A percentile compares a stretch with the other conserved stretches of the same genome.
Evolutionary conservation across 805 yeast genomes (phyloP).

Genomic region (Wickerhamiella parazyma): DNA sequence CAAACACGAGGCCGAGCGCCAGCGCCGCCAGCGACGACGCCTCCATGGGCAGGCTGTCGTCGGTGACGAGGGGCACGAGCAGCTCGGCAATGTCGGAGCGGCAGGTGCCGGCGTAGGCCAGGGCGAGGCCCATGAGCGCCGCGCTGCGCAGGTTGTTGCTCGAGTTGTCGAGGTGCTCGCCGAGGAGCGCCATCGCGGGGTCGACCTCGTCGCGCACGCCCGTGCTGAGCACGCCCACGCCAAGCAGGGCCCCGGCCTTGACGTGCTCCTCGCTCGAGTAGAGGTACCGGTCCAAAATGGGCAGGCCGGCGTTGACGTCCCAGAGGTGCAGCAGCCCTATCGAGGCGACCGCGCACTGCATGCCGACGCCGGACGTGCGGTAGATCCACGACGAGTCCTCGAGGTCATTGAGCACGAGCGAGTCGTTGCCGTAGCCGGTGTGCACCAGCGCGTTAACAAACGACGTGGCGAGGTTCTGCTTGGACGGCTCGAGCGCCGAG

Average conservation of each 20-base stretch:
- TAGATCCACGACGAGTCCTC: constrained; percentile 72
- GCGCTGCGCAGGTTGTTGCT: constrained; percentile 56
- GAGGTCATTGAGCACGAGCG: constrained; percentile 52
- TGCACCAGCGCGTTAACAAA: constrained; percentile 87
- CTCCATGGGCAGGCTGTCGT: constrained; percentile 60
- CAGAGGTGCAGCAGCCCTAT: constrained; percentile 83
- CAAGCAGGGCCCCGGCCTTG: constrained; percentile 92
- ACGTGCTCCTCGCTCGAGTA: constrained; percentile 76
- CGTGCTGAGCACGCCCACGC: constrained; percentile 82
- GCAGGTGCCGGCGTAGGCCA: constrained; percentile 89
- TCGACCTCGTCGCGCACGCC: constrained; percentile 95
- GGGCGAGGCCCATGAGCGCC: constrained; percentile 81
- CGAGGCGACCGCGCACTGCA: constrained; percentile 83
- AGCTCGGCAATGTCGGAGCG: constrained; percentile 70
- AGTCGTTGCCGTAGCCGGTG: constrained; percentile 82
- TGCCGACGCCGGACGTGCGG: constrained; percentile 82
- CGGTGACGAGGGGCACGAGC: constrained; percentile 70
- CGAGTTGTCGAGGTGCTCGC: constrained; percentile 58
- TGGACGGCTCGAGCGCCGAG: constrained; percentile 69
- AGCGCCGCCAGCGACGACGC: constrained; percentile 75
- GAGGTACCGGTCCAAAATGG: constrained; percentile 73
- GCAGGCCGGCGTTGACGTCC: constrained; percentile 83
- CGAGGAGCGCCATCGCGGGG: constrained; percentile 74
- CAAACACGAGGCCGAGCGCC: constrained; percentile 86
- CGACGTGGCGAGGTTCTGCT: constrained; percentile 88